Evolutionary conservation across 208 protist species (phyloP).

Genomic region (Trypanosoma theileri): DNA sequence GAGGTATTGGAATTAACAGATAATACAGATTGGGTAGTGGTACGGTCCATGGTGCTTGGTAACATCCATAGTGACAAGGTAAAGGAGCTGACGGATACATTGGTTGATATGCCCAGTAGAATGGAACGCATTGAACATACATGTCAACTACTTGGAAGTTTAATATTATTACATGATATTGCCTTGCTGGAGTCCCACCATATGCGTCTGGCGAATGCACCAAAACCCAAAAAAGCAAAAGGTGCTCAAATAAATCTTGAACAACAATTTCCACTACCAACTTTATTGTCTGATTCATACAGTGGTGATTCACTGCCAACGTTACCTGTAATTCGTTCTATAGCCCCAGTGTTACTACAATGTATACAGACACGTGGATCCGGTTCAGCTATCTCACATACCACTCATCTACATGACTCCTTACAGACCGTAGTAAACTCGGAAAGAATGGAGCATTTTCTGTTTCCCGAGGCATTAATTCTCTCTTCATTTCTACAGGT

Average conservation of each 20-base stretch:
- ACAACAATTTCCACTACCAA: not conserved
- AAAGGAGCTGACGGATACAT: constrained; percentile 42
- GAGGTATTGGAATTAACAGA: constrained; percentile 40
- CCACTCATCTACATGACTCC: constrained; percentile 25
- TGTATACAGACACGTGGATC: constrained; percentile 40
- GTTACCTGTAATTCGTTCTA: constrained; percentile 40
- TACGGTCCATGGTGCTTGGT: constrained; percentile 63
- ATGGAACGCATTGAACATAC: constrained; percentile 41
- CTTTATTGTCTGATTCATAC: constrained; percentile 8
- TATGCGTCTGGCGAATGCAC: constrained; percentile 24
- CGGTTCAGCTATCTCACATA: constrained; percentile 14
- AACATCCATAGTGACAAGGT: constrained; percentile 71
- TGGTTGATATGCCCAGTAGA: constrained; percentile 47
- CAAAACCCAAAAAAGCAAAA: constrained; percentile 45
- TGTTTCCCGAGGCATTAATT: constrained; percentile 70
- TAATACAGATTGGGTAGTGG: constrained; percentile 79
- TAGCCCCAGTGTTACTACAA: constrained; percentile 36
- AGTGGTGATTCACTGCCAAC: constrained; percentile 1
- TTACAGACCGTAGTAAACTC: constrained; percentile 19
- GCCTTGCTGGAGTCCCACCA: constrained; percentile 45
- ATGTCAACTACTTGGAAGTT: constrained; percentile 47
- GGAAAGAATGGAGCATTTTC: constrained; percentile 34
- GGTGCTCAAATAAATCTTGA: constrained; percentile 11
- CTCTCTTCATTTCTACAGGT: constrained; percentile 60
- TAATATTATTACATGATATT: constrained; percentile 76